Evolutionary conservation across 116 monocot genomes (phyloP).

Genomic region (Dioscorea cayenensis): DNA sequence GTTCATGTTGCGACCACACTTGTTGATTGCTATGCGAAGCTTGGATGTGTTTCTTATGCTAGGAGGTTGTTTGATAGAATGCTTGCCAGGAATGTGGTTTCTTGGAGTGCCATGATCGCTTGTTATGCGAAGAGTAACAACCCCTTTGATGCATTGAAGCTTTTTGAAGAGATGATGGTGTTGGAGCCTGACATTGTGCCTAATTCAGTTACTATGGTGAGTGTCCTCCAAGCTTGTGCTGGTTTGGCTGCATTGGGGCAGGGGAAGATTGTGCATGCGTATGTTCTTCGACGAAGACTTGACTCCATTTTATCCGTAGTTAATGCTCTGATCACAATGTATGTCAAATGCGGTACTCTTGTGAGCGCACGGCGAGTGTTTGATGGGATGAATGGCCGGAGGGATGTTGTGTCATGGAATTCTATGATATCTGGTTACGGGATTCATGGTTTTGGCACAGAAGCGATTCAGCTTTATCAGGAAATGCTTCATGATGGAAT

Average conservation of each 20-base stretch:
- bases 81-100: slow-evolving; percentile 53
- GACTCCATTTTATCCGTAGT: slow-evolving; percentile 44
- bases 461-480: slow-evolving; percentile 54
- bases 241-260: slow-evolving; percentile 57
- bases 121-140: slow-evolving; percentile 69
- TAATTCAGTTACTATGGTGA: slow-evolving; percentile 78
- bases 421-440: slow-evolving; percentile 64
- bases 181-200: slow-evolving; percentile 22
- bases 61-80: slow-evolving; percentile 59
- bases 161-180: slow-evolving; percentile 67
- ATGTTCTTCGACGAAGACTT: slow-evolving; percentile 51
- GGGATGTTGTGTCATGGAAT: slow-evolving; percentile 89
- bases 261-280: slow-evolving; percentile 78
- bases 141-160: slow-evolving; percentile 39
- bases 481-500: slow-evolving; percentile 54
- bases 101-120: slow-evolving; percentile 88
- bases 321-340: slow-evolving; percentile 81
- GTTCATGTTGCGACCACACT: slow-evolving; percentile 78
- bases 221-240: slow-evolving; percentile 74
- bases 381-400: slow-evolving; percentile 22
- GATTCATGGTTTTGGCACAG: slow-evolving; percentile 51
- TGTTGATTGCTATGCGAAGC: slow-evolving; percentile 70
- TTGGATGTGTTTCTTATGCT: slow-evolving; percentile 31
- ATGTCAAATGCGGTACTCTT: slow-evolving; percentile 58
- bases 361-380: slow-evolving; percentile 41